Evolutionary conservation across 768 basidiomycete genomes (phyloP), one percentile per base, ranked within the genome.

Genomic region (Steccherinum ochraceum): DNA sequence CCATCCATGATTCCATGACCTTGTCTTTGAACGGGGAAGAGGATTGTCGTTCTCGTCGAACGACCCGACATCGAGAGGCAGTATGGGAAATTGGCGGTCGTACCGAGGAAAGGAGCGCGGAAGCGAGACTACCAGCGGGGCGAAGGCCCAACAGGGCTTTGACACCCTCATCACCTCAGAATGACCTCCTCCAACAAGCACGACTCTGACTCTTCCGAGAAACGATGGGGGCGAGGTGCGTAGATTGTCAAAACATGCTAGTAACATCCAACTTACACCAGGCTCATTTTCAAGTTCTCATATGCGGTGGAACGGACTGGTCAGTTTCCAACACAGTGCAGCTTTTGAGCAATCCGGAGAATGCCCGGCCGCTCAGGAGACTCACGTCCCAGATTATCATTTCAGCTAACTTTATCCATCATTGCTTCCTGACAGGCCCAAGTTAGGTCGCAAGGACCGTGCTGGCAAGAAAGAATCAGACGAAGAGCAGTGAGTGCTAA

Each of bases 241-340:
- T 30, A 16, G 21, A 3, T 30, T n/a, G 30, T 35, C 30, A 19
- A 23, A 21, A 39, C 19, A 20, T 40, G 21, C 2, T 12, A 13
- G 4, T 12, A 12, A 18, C 35, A 40, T 41, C 47, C 20, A 51
- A 24, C 20, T 10, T 10, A 2, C 16, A 23, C 45, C 20, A 45
- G 46, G 23, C 48, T n/a, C n/a, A n/a, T n/a, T 21, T 13, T 39
- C 5, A 54, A 94, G 91, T 91, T 39, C 67, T 91, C 57, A 83
- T 93, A 57, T 87, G 84, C 60, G 91, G 91, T 48, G 91, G 91
- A 47, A 90, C 86, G 20, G 86, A 90, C 69, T 93, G 91, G 90
- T 93, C 64, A 64, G 81, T 73, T 56, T 56, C n/a, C n/a, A n/a
- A n/a, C n/a, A n/a, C n/a, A n/a, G n/a, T n/a, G n/a, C n/a, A n/a